These are phyloP conservation scores for Coemansia guatemalensis DNA, from an alignment of 192 early-diverging fungal genomes.

Conservation along the genomic window DNA sequence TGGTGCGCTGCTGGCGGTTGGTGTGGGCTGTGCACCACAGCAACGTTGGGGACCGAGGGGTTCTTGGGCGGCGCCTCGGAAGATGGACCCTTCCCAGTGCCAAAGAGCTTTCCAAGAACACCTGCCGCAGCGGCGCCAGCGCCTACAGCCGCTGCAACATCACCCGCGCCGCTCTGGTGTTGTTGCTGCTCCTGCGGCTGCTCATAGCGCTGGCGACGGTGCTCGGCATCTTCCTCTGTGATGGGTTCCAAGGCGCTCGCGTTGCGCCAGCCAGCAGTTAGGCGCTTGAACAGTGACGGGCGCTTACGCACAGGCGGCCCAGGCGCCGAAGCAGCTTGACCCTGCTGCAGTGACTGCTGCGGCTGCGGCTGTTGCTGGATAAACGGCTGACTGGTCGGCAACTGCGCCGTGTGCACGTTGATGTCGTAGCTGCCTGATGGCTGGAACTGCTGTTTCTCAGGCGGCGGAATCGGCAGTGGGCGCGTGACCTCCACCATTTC, in stretches of 20 bases:
- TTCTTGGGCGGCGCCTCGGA: background rate
- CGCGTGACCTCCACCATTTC: constrained; percentile 30
- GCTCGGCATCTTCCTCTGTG: constrained; percentile 14
- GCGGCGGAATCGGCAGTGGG: constrained; percentile 3
- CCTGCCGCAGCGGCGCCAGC: constrained; percentile 14
- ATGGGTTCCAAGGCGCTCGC: constrained; percentile 21
- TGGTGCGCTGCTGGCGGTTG: constrained; percentile 6
- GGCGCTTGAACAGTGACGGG: constrained; percentile 47
- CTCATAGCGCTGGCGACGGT: background rate
- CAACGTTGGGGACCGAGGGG: constrained; percentile 12
- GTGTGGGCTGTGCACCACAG: constrained; percentile 21
- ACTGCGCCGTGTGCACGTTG: constrained; percentile 20
- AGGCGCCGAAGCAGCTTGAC: background rate
- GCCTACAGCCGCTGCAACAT: constrained; percentile 9
- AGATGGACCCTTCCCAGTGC: constrained; percentile 1
- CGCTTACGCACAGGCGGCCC: constrained; percentile 21
- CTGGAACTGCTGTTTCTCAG: constrained; percentile 9
- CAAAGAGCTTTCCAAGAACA: constrained; percentile 13
- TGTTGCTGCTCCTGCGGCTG: background rate
- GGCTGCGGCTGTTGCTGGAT: background rate
- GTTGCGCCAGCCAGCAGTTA: constrained; percentile 48
- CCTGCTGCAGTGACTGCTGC: no score
- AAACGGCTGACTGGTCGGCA: background rate
- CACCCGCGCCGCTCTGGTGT: background rate
- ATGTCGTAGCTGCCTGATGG: constrained; percentile 10